Base-by-base conservation (phyloP, 352 stramenopile genomes). In the Globisporangium splendens region DNA sequence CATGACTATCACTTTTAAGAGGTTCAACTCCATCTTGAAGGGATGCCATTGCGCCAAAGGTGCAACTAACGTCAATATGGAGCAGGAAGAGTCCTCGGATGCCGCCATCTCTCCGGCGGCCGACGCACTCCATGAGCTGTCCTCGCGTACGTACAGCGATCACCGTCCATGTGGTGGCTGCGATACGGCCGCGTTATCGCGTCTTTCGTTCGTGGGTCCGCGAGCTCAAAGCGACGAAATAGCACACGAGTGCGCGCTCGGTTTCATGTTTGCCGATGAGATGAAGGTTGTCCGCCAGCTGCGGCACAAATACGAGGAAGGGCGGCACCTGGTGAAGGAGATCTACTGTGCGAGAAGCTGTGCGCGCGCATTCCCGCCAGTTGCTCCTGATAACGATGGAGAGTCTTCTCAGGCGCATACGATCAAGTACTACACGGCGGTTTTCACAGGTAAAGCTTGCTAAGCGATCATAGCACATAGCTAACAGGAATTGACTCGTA, bases 311-410 rank as follows among this genome's bases (percentile, higher is more conserved):
- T 61, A 48, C 18, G 56, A 50, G 1, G 59, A 85, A 28, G 83
- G 76, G 0, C 17, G 47, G 17, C 38, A 44, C 6, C 67, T 91
- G 14, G 68, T 86, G 8, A 50, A 70, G 13, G 59, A 70, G 21
- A 61, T 89, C 35, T 92, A 92, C 62, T 83, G 74, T 56, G 72
- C 72, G 1, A 62, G 83, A 43, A 81, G 77, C 59, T 89, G 80
- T 50, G 73, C 78, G 7, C 66, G 70, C 41, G 76, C 75, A 6
- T 72, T 92, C 28, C 76, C 79, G 11, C 59, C 70, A 1, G 41
- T 61, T 7, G 54, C 61, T 17, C 51, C 59, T 2, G 69, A 79
- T 11, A 52, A 61, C 7, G 59, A 63, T 49, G 55, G 57, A 11
- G 54, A 77, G 7, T 35, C 28, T 8, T 35, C 28, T 17, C 50